Evolutionary conservation across 176 grass and related monocot genomes (phyloP), one percentile per base, ranked within the genome.

Genomic region (Chloris gayana): DNA sequence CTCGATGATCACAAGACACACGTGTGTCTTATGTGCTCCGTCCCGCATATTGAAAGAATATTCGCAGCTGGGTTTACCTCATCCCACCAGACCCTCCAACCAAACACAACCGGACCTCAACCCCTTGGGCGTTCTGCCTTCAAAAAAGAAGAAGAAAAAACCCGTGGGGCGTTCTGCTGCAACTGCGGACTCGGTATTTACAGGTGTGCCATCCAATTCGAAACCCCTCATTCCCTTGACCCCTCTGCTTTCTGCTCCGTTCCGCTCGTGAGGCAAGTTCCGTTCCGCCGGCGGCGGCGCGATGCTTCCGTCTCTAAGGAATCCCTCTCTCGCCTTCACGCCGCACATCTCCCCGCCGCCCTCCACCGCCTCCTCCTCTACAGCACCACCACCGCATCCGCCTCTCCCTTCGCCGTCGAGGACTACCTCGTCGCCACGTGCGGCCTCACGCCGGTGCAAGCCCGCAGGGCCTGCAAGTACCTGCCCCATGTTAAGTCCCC

Each of bases 351-450:
- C 50, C 19, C 59, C 0, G 18, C 18, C 32, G 31, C 59, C 10
- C 31, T 63, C 61, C 10, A 46, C 45, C 41, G 14, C 60, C 19
- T 4, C 75, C 42, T 7, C 39, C 17, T 30, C 62, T 44, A 49
- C 4, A 34, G 45, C 42, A 32, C 37, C 61, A 7, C 61, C 45
- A 38, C 39, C 25, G 21, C 58, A 8, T 14, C 44, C 13, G 3
- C 30, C 18, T 27, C 59, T 12, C 26, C 38, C 44, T 67, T 85
- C 84, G 27, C 53, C 61, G 62, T 69, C 47, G 70, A 49, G 69
- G 80, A 87, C 4, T 90, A 84, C 60, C 88, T 90, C 39, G 51
- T 84, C 70, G 30, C 35, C 68, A 57, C 30, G 47, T 91, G 66
- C 50, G 75, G 88, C 51, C 68, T 91, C 75, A 83, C 80, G 2